phyloP scores from a whole-genome alignment of 2,329 filamentous ascomycete genomes.

The Pseudocercospora vitis region DNA sequence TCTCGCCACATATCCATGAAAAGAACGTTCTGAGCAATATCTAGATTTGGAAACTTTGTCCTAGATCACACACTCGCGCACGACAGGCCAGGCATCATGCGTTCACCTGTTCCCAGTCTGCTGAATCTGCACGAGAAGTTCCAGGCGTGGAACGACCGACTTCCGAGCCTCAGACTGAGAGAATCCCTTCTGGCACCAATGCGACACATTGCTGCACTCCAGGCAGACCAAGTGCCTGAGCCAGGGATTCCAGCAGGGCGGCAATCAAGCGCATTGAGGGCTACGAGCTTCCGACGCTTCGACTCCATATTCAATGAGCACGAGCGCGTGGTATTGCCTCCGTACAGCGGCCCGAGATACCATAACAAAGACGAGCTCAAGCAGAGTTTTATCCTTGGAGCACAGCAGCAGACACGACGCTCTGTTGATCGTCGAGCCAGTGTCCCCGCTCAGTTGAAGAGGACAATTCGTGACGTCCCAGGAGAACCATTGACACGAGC shows the following conservation, averaged over 20 bases:
- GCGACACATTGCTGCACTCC: no score
- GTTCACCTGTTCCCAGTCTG: no score
- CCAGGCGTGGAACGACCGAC: constrained; percentile 8
- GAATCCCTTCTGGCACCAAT: constrained; percentile 1
- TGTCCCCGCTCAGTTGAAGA: no score
- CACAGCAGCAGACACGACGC: constrained; percentile 6
- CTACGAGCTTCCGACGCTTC: no score
- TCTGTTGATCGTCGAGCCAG: no score
- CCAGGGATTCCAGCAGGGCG: no score
- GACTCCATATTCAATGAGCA: background rate
- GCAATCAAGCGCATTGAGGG: background rate
- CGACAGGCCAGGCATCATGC: background rate
- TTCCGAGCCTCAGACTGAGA: constrained; percentile 9
- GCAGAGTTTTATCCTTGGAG: constrained; percentile 2
- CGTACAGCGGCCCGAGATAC: background rate
- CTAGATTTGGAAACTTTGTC: no score
- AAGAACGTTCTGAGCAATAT: background rate
- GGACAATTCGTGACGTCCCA: no score
- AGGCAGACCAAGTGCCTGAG: no score
- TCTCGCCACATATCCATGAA: no score
- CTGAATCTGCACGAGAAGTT: constrained; percentile 15
- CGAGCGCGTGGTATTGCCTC: constrained; percentile 1
- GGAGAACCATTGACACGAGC: no score
- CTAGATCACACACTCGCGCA: background rate
- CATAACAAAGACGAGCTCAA: constrained; percentile 1